Percentiles rank a stretch among this genome's conserved stretches.
phyloP scores from a whole-genome alignment of 169 alveolate species.

The Cryptosporidium sp. region DNA sequence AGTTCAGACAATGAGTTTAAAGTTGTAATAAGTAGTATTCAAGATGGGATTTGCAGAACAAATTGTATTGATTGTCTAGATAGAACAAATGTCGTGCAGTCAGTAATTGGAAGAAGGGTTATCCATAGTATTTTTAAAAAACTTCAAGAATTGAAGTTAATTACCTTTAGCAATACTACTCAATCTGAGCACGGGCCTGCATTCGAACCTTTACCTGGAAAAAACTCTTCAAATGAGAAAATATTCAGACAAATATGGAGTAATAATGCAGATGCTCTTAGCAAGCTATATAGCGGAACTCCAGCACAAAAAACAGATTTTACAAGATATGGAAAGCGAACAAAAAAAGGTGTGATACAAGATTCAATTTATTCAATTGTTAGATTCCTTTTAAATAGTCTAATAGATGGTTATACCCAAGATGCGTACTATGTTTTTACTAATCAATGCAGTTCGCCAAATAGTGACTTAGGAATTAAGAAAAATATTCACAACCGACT shows the following conservation, averaged over 20 bases:
- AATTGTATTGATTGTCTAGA: conserved; percentile 98
- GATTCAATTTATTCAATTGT: conserved; percentile 84
- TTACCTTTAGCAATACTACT: conserved; percentile 4
- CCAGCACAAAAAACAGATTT: conserved; percentile 93
- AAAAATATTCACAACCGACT: conserved; percentile 26
- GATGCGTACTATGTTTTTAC: conserved; percentile 69
- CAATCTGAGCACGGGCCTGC: conserved; percentile 76
- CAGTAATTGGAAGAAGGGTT: conserved; percentile 86
- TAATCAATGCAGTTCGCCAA: conserved; percentile 65
- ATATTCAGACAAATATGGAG: conserved; percentile 91
- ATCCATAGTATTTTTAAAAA: conserved; percentile 74
- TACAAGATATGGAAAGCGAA: conserved; percentile 91
- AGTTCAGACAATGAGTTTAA: conserved; percentile 57
- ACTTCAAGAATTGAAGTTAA: conserved; percentile 77
- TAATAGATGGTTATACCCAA: conserved; percentile 78
- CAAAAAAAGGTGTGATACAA: conserved; percentile 84
- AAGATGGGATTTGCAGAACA: conserved; percentile 94
- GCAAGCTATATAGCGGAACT: conserved; percentile 91
- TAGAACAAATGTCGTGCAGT: conserved; percentile 95
- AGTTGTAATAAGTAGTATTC: conserved; percentile 78
- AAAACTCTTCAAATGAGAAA: conserved; percentile 80
- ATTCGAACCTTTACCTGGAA: conserved; percentile 83
- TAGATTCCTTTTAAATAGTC: conserved; percentile 77
- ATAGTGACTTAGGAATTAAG: conserved; percentile 59
- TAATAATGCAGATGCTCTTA: conserved; percentile 89